A percentile compares a stretch with the other conserved stretches of the same genome.
phyloP scores from a whole-genome alignment of 2,329 filamentous ascomycete genomes.

The Stagonosporopsis rhizophila region DNA sequence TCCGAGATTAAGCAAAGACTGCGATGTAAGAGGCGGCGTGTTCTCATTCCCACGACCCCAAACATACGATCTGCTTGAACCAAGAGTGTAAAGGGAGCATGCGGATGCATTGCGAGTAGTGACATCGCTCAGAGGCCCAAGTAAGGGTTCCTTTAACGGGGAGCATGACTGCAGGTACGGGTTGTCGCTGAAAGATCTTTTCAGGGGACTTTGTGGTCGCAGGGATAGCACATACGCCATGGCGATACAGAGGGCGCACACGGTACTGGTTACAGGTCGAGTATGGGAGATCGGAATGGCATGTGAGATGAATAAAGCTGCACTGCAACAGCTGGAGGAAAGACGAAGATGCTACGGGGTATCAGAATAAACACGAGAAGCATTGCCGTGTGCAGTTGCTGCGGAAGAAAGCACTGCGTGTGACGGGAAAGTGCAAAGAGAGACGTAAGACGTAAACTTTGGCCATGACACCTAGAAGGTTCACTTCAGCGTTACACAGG shows the following conservation, averaged over 20 bases:
- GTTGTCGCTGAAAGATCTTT: constrained; percentile 52
- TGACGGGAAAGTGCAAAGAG: constrained; percentile 32
- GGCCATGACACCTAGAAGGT: constrained; percentile 27
- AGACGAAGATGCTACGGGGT: constrained; percentile 28
- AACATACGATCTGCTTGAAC: constrained; percentile 30
- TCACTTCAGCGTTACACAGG: constrained; percentile 26
- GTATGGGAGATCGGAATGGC: constrained; percentile 33
- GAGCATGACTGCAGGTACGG: constrained; percentile 47
- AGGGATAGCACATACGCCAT: constrained; percentile 53
- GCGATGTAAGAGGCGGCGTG: constrained; percentile 40
- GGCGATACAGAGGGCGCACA: constrained; percentile 20
- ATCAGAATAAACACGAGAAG: constrained; percentile 16
- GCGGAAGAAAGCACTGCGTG: constrained; percentile 23
- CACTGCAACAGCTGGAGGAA: constrained; percentile 40
- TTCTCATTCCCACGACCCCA: constrained; percentile 44
- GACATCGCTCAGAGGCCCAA: constrained; percentile 36
- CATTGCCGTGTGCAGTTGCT: constrained; percentile 21
- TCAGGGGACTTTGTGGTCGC: constrained; percentile 49
- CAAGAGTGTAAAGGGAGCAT: constrained; percentile 45
- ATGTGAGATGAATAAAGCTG: constrained; percentile 50
- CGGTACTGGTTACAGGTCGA: constrained; percentile 32
- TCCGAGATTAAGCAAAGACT: constrained; percentile 44
- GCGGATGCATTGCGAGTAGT: constrained; percentile 45
- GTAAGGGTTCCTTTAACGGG: constrained; percentile 35
- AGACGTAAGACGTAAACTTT: constrained; percentile 11